phyloP scores from a whole-genome alignment of 306 rosid species.

The Boehmeria nivea region DNA sequence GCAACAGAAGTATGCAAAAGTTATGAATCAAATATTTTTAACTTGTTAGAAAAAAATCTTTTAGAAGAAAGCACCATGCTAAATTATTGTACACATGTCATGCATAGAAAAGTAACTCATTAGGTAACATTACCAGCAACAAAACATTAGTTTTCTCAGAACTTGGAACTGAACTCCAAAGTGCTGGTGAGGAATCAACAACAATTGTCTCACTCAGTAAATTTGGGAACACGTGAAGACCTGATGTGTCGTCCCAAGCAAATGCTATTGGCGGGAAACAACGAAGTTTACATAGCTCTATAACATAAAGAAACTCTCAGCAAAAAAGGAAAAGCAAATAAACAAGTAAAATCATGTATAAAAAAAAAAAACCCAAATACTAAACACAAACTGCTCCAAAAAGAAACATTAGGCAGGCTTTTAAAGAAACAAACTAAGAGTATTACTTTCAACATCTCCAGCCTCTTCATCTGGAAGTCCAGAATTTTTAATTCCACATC shows the following conservation, averaged over 20 bases:
- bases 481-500: slow-evolving; percentile 81
- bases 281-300: slow-evolving; percentile 89
- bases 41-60: no score
- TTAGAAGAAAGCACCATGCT: no score
- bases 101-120: neutral
- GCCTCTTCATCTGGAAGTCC: slow-evolving; percentile 78
- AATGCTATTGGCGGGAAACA: slow-evolving; percentile 97
- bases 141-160: slow-evolving; percentile 77
- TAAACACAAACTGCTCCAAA: slow-evolving; percentile 9
- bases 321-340: slow-evolving; percentile 2
- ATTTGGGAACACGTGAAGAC: slow-evolving; percentile 82
- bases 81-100: no score
- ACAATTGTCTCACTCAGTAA: slow-evolving; percentile 58
- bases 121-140: slow-evolving; percentile 58
- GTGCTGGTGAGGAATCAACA: slow-evolving; percentile 86
- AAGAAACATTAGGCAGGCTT: slow-evolving; percentile 13
- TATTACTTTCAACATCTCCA: slow-evolving; percentile 58
- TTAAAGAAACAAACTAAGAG: slow-evolving; percentile 38
- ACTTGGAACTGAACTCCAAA: slow-evolving; percentile 58
- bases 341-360: neutral
- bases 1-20: slow-evolving; percentile 26
- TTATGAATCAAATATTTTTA: neutral
- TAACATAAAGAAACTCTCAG: slow-evolving; percentile 29
- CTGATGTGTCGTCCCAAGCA: slow-evolving; percentile 90
- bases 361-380: no score